Conservation (phyloP, 352 stramenopile species). For the Globisporangium iwayamae region DNA sequence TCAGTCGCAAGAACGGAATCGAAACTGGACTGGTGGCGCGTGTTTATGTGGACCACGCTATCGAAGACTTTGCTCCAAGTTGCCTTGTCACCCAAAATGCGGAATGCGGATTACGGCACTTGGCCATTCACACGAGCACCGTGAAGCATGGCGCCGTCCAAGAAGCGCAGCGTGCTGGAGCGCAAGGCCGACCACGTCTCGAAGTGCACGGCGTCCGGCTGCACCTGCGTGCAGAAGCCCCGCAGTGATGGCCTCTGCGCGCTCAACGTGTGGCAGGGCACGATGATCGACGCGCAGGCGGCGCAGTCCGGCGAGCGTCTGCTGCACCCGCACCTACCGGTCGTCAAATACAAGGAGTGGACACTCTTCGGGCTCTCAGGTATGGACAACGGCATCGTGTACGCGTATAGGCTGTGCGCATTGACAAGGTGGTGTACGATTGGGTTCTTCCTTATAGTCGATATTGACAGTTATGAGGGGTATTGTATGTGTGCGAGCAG, state of each 20-base stretch:
- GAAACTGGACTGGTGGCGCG: too few relatives aligned
- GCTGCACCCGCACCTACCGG: conserved; percentile 35
- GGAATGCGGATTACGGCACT: too few relatives aligned
- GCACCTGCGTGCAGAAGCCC: conserved; percentile 26
- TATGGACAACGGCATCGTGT: conserved; percentile 1
- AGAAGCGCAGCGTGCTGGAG: conserved; percentile 25
- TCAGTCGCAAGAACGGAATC: too few relatives aligned
- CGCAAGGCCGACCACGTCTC: too few relatives aligned
- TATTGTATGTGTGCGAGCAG: conserved; percentile 12
- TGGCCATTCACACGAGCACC: too few relatives aligned
- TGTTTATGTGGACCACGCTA: too few relatives aligned
- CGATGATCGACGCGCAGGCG: conserved; percentile 33
- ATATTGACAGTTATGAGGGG: too few relatives aligned
- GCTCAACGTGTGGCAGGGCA: conserved; percentile 55
- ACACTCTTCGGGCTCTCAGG: conserved; percentile 31
- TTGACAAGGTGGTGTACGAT: too few relatives aligned
- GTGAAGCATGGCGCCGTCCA: conserved; percentile 34
- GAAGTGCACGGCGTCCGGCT: conserved; percentile 12
- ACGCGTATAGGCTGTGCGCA: too few relatives aligned
- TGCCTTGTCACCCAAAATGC: too few relatives aligned
- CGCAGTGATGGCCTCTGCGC: conserved; percentile 40
- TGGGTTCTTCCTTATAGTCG: too few relatives aligned
- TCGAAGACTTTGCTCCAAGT: too few relatives aligned
- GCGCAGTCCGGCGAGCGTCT: conserved; percentile 20
- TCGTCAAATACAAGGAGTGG: conserved; percentile 51